Evolutionary conservation across 129 eudicot species (phyloP).

Genomic region (Ambrosia trifida): DNA sequence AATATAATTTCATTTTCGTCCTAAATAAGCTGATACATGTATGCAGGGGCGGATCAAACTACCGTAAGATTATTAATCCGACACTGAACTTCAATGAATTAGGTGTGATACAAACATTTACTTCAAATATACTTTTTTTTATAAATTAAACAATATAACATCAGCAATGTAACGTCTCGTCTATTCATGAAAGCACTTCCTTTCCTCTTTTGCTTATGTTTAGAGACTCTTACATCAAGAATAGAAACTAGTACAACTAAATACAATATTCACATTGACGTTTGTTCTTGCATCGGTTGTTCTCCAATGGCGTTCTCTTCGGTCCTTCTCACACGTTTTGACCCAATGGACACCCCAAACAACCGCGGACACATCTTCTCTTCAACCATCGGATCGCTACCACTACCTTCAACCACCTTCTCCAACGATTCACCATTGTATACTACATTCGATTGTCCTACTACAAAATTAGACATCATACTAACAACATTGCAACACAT

Average conservation of each 20-base stretch:
- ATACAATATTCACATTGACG: slow-evolving; percentile 12
- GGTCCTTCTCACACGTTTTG: slow-evolving; percentile 45
- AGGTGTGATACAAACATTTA: too few relatives aligned
- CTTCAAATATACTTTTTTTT: too few relatives aligned
- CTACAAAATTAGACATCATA: slow-evolving; percentile 55
- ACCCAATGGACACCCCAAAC: slow-evolving; percentile 59
- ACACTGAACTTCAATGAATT: too few relatives aligned
- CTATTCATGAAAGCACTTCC: neutral
- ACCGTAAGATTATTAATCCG: too few relatives aligned
- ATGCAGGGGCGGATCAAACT: too few relatives aligned
- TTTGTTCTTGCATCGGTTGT: slow-evolving; percentile 20
- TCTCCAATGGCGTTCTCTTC: slow-evolving; percentile 24
- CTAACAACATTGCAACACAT: slow-evolving; percentile 48
- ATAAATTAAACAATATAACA: too few relatives aligned
- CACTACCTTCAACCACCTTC: slow-evolving; percentile 22
- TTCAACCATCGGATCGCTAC: slow-evolving; percentile 16
- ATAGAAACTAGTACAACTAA: slow-evolving; percentile 9
- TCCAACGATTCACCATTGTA: slow-evolving; percentile 23
- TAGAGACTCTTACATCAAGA: slow-evolving; percentile 2
- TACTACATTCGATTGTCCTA: slow-evolving; percentile 26
- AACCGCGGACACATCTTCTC: slow-evolving; percentile 49
- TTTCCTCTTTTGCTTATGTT: neutral
- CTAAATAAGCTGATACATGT: too few relatives aligned
- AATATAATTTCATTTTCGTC: too few relatives aligned
- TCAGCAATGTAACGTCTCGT: too few relatives aligned